Base-by-base conservation (phyloP, 164 flowering plant genomes). In the Sextonia rubra region DNA sequence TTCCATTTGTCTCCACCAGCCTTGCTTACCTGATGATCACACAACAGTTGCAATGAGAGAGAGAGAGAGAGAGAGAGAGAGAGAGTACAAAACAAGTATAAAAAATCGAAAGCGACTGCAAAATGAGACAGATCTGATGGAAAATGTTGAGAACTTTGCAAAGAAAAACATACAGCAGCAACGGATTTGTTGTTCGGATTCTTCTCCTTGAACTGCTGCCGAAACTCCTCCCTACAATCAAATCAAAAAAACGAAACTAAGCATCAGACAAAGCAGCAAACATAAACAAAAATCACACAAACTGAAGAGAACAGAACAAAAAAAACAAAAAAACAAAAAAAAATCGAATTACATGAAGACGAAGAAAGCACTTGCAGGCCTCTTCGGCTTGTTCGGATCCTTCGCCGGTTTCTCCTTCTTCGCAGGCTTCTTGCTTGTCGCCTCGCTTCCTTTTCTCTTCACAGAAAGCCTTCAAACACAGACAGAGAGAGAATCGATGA, bases 1-100 rank as follows among this genome's bases (percentile, higher is more conserved):
- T 90, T 92, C 98, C 96, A 92, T 71, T 82, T 89, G 20, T 82
- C 91, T 61, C 98, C 98, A 71, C 85, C 98, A 49, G 98, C 96
- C 80, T 92, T 92, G 2, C 98, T 96, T 11, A 92, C 95, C 95
- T 90, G 58, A 29, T 47, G 7, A 56, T 14, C 25, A 15, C n/a
- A 4, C 24, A 17, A 22, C 12, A 27, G 58, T 2, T 23, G n/a
- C 8, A 47, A 27, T 52, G 32, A 25, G 0, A 14, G 55, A 64
- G 23, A 71, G 44, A 24, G 9, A 14, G 3, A 18, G 4, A 20
- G 30, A 24, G 14, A 7, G 49, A 17, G 32, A 25, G 3, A 18
- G 1, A 67, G 17, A 67, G 3, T 37, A 37, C 44, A 37, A 32
- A 32, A 37, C 44, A 37, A 9, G 44, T 9, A 37, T 37, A 37